Evolutionary conservation across 169 alveolate species (phyloP), one percentile per base, ranked within the genome.

Genomic region (Plasmodium berghei): DNA sequence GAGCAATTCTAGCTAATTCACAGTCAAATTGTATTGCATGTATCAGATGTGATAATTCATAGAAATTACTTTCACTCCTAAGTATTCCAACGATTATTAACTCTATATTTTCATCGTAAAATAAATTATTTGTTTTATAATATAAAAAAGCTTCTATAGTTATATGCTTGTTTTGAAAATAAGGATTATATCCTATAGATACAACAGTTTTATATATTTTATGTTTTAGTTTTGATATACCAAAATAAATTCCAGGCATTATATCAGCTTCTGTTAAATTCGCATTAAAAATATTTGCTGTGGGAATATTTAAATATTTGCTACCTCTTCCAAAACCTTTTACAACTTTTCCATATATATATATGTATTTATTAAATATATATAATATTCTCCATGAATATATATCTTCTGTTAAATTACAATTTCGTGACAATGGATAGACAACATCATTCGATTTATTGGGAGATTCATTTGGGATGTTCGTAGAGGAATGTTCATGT

Each of bases 1-100:
- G 63, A 24, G 70, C 59, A 16, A 83, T 83, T 46, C 90, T 56
- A 3, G 90, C 80, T 4, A 83, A 28, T 70, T 83, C 90, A 61
- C 90, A 83, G 63, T 83, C 90, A 69, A 62, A 83, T 62, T 83
- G 90, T 18, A 83, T 83, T n/a, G 90, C 90, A 10, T 83, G 90
- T 34, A 83, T 67, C 4, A 83, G 73, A 48, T 83, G 90, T 12
- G 90, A 83, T 45, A 83, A 83, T 24, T 67, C 18, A 28, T 83
- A 40, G 45, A 83, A 83, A 61, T 83, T 83, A 49, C 90, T 83
- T 49, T 83, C 90, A 49, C 90, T 83, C 55, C 90, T 45, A 14
- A 83, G 16, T 54, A 83, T 55, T 20, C 90, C 90, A 52, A 83
- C 40, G 14, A 83, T 83, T 52, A 83, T 83, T 56, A 83, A 45